These are phyloP conservation scores for Pyrus hybrid DNA, from an alignment of 331 rosid species.

Conservation along the genomic window DNA sequence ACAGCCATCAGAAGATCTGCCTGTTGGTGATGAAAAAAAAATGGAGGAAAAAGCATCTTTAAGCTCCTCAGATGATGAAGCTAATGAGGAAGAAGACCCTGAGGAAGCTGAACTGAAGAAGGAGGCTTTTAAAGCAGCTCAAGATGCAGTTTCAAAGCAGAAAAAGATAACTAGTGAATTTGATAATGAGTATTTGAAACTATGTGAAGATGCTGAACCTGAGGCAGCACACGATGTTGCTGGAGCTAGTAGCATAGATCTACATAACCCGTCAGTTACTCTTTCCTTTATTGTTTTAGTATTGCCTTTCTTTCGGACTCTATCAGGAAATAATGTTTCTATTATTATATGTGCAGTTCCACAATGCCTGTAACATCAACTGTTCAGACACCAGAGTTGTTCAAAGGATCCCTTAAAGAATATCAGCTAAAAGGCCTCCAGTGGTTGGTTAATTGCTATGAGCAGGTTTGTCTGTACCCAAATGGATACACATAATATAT, in stretches of 20 bases:
- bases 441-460: slow-evolving; percentile 98
- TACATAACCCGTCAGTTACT: slow-evolving; percentile 77
- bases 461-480: slow-evolving; percentile 54
- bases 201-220: slow-evolving; percentile 69
- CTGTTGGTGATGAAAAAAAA: slow-evolving; percentile 41
- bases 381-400: slow-evolving; percentile 82
- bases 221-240: slow-evolving; percentile 58
- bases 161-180: slow-evolving; percentile 71
- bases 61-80: slow-evolving; percentile 37
- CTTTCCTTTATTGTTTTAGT: background rate
- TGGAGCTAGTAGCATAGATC: slow-evolving; percentile 91
- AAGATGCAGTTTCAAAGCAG: slow-evolving; percentile 98
- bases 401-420: slow-evolving; percentile 78
- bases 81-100: slow-evolving; percentile 66
- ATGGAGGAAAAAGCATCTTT: slow-evolving; percentile 38
- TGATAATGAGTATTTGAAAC: slow-evolving; percentile 73
- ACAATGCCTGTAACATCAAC: slow-evolving; percentile 99
- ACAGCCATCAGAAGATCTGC: slow-evolving; percentile 53
- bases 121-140: slow-evolving; percentile 97
- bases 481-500: background rate
- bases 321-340: slow-evolving; percentile 4
- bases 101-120: slow-evolving; percentile 87
- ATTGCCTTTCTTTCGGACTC: background rate
- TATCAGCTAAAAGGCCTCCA: slow-evolving; percentile 98
- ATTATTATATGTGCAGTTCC: slow-evolving; percentile 49